Evolutionary conservation across 139 green algal genomes (phyloP).

Genomic region (Pleodorina starrii): DNA sequence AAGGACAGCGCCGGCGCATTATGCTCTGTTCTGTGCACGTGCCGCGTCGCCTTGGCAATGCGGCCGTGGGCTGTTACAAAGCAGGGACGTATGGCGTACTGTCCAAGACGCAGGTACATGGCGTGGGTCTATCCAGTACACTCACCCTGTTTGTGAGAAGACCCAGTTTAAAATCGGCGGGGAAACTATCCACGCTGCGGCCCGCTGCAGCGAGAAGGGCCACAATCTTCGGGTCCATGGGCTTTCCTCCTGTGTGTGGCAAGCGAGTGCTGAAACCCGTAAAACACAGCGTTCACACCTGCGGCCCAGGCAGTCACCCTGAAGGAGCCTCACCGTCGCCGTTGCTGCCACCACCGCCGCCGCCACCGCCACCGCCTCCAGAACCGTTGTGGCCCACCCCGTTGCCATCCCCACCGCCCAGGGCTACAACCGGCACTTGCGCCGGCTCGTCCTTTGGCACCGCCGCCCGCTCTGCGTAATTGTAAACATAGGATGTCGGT

Average conservation of each 20-base stretch:
- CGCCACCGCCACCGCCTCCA: slow-evolving; percentile 30
- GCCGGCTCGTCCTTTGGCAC: neutral
- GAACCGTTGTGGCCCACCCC: slow-evolving; percentile 1
- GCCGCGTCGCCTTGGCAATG: no score
- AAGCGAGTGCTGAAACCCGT: no score
- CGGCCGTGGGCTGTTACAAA: no score
- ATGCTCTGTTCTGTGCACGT: no score
- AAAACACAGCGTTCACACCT: no score
- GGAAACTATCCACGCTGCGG: slow-evolving; percentile 64
- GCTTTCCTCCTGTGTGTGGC: neutral
- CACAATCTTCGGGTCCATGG: slow-evolving; percentile 48
- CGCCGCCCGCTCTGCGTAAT: neutral
- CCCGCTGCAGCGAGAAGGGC: slow-evolving; percentile 68
- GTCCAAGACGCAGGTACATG: no score
- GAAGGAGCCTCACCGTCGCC: slow-evolving; percentile 33
- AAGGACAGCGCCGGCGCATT: no score
- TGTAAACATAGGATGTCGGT: neutral
- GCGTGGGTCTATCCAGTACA: no score
- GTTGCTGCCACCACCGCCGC: slow-evolving; percentile 1
- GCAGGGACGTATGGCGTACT: no score
- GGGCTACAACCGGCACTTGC: slow-evolving; percentile 1
- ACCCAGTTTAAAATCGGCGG: slow-evolving; percentile 78
- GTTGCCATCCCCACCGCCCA: slow-evolving; percentile 5
- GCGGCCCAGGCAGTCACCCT: no score
- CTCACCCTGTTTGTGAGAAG: slow-evolving; percentile 73